Conservation (phyloP, 192 early-diverging fungal species). For the Powellomyces hirtus region DNA sequence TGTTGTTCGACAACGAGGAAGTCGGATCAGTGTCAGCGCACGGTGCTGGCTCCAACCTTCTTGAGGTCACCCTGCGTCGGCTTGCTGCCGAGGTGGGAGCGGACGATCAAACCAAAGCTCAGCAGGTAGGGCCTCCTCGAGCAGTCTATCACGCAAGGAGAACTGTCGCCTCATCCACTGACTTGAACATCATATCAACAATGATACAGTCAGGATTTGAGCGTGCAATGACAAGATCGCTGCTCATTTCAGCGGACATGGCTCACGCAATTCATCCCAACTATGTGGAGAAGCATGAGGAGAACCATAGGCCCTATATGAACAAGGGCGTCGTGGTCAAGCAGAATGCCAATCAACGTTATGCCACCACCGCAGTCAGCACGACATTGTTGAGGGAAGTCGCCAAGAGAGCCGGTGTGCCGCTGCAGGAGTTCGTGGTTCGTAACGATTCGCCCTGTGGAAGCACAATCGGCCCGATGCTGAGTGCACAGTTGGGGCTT, state of each 20-base stretch:
- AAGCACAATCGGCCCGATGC: conserved; percentile 96
- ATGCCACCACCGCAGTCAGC: conserved; percentile 58
- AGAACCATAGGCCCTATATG: conserved; percentile 81
- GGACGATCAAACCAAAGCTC: background rate
- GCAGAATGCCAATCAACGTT: conserved; percentile 93
- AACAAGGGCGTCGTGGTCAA: conserved; percentile 96
- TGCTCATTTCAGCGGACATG: conserved; percentile 91
- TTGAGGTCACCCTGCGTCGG: conserved; percentile 43
- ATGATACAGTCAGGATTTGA: conserved; percentile 65
- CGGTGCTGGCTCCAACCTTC: conserved; percentile 89
- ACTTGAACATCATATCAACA: too few relatives aligned
- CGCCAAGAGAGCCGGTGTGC: conserved; percentile 62
- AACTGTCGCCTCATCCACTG: too few relatives aligned
- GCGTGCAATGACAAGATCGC: conserved; percentile 78
- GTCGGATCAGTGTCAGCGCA: conserved; percentile 89
- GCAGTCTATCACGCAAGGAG: too few relatives aligned
- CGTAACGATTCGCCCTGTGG: conserved; percentile 95
- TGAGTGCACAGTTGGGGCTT: conserved; percentile 88
- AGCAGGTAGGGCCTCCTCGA: too few relatives aligned
- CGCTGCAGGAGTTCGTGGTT: conserved; percentile 78
- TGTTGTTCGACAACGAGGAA: conserved; percentile 98
- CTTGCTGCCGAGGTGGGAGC: conserved; percentile 30
- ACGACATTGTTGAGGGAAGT: conserved; percentile 57
- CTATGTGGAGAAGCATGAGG: conserved; percentile 91
- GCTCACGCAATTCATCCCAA: conserved; percentile 90